Conservation (phyloP, 1,284 basidiomycete genomes). For the Ganoderma lingzhi region DNA sequence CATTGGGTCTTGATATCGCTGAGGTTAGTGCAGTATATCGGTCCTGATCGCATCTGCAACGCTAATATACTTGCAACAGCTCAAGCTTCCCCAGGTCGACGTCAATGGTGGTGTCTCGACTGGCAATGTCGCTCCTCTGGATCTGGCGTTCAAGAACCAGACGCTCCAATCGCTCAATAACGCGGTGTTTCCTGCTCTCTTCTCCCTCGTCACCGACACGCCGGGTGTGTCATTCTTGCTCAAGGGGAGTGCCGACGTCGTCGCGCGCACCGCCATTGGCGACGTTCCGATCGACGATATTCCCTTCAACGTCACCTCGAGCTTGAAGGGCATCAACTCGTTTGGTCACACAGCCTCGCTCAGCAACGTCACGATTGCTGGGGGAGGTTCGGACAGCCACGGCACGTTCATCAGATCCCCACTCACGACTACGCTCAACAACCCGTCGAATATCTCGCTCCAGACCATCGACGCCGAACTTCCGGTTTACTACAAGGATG, state of each 20-base stretch:
- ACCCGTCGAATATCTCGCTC: constrained; percentile 76
- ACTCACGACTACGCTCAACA: constrained; percentile 61
- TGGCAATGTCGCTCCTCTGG: constrained; percentile 52
- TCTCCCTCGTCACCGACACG: constrained; percentile 65
- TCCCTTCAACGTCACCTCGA: constrained; percentile 66
- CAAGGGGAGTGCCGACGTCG: constrained; percentile 66
- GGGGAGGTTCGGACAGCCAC: constrained; percentile 67
- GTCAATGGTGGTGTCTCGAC: constrained; percentile 72
- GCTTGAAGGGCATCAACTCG: constrained; percentile 61
- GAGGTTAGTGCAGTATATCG: constrained; percentile 46
- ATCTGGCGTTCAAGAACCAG: constrained; percentile 63
- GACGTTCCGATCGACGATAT: constrained; percentile 75
- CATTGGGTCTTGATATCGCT: constrained; percentile 61
- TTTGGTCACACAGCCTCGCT: constrained; percentile 61
- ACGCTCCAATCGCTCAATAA: constrained; percentile 64
- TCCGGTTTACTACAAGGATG: constrained; percentile 65
- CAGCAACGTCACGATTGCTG: constrained; percentile 64
- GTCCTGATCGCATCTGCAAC: neutral
- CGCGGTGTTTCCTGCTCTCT: constrained; percentile 62
- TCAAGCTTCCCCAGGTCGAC: constrained; percentile 60
- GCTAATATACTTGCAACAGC: constrained; percentile 45
- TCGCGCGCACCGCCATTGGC: constrained; percentile 71
- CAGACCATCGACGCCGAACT: constrained; percentile 66
- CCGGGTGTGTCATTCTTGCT: constrained; percentile 57
- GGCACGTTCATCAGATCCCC: constrained; percentile 52